Evolutionary conservation across 345 rosid genomes (phyloP).

Genomic region (Hibiscus mutabilis): DNA sequence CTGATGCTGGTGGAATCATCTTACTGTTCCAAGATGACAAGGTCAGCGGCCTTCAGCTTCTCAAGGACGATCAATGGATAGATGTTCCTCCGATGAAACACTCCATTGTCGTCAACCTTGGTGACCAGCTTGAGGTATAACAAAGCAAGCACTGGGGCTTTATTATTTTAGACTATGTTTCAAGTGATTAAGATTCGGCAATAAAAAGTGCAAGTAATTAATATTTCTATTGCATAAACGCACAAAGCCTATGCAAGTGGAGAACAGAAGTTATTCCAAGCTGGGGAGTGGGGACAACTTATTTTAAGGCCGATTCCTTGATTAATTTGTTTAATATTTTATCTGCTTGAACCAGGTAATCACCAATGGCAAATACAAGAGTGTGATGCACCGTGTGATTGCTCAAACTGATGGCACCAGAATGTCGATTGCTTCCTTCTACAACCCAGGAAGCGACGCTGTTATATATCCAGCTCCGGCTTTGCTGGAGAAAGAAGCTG

Average conservation of each 20-base stretch:
- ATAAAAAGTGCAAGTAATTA: neutral
- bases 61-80: conserved; percentile 76
- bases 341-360: conserved; percentile 41
- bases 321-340: neutral
- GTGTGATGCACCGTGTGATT: conserved; percentile 68
- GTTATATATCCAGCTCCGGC: conserved; percentile 68
- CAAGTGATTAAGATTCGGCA: neutral
- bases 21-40: conserved; percentile 82
- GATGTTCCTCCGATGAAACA: conserved; percentile 87
- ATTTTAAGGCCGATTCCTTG: neutral
- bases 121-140: conserved; percentile 90
- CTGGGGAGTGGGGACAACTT: neutral
- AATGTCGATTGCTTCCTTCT: conserved; percentile 90
- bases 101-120: conserved; percentile 86
- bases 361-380: conserved; percentile 89
- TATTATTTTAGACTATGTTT: neutral
- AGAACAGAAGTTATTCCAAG: neutral
- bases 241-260: neutral
- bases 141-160: neutral
- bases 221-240: neutral
- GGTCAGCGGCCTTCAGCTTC: conserved; percentile 94
- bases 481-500: conserved; percentile 42
- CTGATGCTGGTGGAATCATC: conserved; percentile 94
- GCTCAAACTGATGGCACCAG: conserved; percentile 71
- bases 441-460: conserved; percentile 85